phyloP scores from a whole-genome alignment of 768 basidiomycete genomes.

The Lentinula sp. region DNA sequence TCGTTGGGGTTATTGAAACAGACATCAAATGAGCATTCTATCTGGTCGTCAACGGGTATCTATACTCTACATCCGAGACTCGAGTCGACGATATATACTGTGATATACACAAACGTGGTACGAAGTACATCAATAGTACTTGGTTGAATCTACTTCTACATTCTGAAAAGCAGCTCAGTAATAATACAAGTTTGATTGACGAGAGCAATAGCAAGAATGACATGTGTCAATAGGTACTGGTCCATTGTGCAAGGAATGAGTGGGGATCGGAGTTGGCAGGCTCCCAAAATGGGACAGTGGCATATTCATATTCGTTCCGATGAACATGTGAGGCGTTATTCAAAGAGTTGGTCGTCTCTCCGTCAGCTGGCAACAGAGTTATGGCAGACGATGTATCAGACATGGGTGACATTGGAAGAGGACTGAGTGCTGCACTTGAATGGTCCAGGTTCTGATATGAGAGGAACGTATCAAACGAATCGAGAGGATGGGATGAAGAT shows the following conservation, averaged over 20 bases:
- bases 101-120: not conserved
- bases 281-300: not conserved
- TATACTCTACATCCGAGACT: too few species aligned
- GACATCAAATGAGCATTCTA: too few species aligned
- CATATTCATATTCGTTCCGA: not conserved
- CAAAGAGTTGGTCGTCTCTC: not conserved
- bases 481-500: not conserved
- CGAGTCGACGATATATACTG: too few species aligned
- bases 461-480: not conserved
- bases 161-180: not conserved
- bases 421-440: not conserved
- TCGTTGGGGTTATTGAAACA: too few species aligned
- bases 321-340: not conserved
- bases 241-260: not conserved
- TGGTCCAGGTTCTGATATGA: not conserved
- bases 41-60: too few species aligned
- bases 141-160: not conserved
- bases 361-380: not conserved
- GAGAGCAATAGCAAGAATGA: not conserved
- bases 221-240: not conserved
- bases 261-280: not conserved
- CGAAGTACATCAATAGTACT: not conserved
- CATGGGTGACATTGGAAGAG: not conserved
- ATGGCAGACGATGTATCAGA: not conserved
- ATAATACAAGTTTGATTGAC: not conserved